Evolutionary conservation across 768 basidiomycete species (phyloP), one percentile per base, ranked within the genome.

Genomic region (Holtermanniella nyarrowii): DNA sequence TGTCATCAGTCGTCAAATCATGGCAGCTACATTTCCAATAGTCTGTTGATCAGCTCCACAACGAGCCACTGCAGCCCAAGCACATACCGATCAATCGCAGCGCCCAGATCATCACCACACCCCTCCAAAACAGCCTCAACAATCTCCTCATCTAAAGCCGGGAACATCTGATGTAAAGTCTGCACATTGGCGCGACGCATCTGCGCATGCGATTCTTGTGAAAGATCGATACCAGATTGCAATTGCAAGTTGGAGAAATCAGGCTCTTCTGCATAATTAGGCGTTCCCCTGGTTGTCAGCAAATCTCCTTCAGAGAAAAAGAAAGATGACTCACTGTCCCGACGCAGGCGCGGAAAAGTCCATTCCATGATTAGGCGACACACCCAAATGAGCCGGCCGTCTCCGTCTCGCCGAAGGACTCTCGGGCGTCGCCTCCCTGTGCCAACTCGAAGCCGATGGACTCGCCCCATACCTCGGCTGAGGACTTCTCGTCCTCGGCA

Each of bases 101-200:
- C 80, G 40, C 88, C 89, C 52, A 95, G 66, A 74, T 95, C 88
- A 18, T 87, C 86, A 5, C 79, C 80, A 61, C 88, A 88, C 42
- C 86, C 88, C 66, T 93, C 89, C 52, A 93, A 73, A 27, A 96
- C 88, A 80, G 80, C 84, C 53, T 89, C 86, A 40, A 88, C 78
- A 26, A 95, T 80, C 70, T 91, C 91, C 43, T 69, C 69, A 63
- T 96, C 91, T 57, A 85, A 76, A 10, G 69, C 70, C 1, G 90
- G 90, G 77, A 96, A 96, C 55, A 93, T 93, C 72, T 91, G 88
- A 50, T 78, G 72, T 55, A 96, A 73, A 25, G 89, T 93, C 59
- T 82, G 82, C 50, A 67, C 57, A 31, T 67, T 64, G 18, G 63
- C 65, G 10, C 77, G 74, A 46, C 86, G 78, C 2, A 85, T 86